These are phyloP conservation scores for Eleusine indica DNA, from an alignment of 176 grass and related monocot species.

Conservation along the genomic window DNA sequence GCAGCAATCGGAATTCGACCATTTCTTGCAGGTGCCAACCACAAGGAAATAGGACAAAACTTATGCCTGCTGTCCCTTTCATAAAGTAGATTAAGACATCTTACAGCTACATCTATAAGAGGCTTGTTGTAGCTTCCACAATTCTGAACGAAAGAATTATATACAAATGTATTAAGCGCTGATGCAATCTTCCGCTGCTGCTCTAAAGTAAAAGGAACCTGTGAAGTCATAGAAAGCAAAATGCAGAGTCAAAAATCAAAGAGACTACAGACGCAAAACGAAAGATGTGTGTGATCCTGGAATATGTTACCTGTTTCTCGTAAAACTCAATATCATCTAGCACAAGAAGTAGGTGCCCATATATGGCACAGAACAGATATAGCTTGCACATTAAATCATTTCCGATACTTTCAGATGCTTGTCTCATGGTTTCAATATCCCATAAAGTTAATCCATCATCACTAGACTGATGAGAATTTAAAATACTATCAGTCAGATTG, in stretches of 20 bases:
- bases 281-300: background rate
- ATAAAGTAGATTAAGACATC: slow-evolving; percentile 92
- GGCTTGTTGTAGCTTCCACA: slow-evolving; percentile 50
- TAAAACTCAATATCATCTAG: slow-evolving; percentile 99
- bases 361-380: slow-evolving; percentile 91
- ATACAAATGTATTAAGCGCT: slow-evolving; percentile 92
- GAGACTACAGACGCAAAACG: background rate
- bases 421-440: slow-evolving; percentile 86
- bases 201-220: slow-evolving; percentile 84
- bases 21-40: slow-evolving; percentile 90
- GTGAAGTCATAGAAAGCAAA: slow-evolving; percentile 36
- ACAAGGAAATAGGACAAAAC: slow-evolving; percentile 80
- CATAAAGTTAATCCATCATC: slow-evolving; percentile 64
- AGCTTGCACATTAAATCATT: slow-evolving; percentile 61
- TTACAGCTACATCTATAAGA: slow-evolving; percentile 73
- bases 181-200: slow-evolving; percentile 83
- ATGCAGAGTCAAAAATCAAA: background rate
- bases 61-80: slow-evolving; percentile 92
- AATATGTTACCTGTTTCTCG: slow-evolving; percentile 75
- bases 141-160: slow-evolving; percentile 78
- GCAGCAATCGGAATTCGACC: slow-evolving; percentile 72
- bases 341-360: slow-evolving; percentile 88
- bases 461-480: slow-evolving; percentile 44
- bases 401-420: slow-evolving; percentile 61
- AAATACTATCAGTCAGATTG: slow-evolving; percentile 45